A percentile compares a stretch with the other conserved stretches of the same genome.
These are phyloP conservation scores for Penicillium paradoxum DNA, from an alignment of 495 filamentous ascomycete species.

Conservation along the genomic window DNA sequence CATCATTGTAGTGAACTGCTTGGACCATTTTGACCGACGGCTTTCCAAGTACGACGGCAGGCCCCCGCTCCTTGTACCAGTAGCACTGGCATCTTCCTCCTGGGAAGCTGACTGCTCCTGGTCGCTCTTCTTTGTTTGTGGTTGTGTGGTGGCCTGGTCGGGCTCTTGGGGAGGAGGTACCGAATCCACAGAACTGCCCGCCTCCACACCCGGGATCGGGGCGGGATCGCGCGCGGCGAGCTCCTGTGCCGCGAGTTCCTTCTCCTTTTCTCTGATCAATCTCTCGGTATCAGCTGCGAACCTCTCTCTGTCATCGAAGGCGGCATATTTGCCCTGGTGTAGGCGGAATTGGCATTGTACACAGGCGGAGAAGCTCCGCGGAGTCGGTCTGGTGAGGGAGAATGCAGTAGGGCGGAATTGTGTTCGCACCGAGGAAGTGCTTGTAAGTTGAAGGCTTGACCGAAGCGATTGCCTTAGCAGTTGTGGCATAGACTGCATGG, in stretches of 20 bases:
- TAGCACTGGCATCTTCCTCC: background rate
- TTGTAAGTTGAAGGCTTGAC: conserved; percentile 24
- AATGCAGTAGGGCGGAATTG: conserved; percentile 23
- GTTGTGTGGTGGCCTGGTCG: conserved; percentile 4
- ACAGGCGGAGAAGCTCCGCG: conserved; percentile 35
- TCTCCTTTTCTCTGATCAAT: conserved; percentile 5
- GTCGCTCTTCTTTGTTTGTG: conserved; percentile 4
- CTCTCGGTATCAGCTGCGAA: conserved; percentile 16
- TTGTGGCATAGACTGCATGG: conserved; percentile 44
- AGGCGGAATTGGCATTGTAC: conserved; percentile 38
- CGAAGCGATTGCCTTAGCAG: conserved; percentile 38
- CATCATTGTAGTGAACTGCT: conserved; percentile 73
- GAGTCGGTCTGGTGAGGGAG: conserved; percentile 13
- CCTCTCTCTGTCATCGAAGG: conserved; percentile 24
- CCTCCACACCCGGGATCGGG: conserved; percentile 16
- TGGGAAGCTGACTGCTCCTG: conserved; percentile 7
- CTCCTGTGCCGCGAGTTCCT: conserved; percentile 11
- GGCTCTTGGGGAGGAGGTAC: conserved; percentile 10
- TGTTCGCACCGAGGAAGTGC: conserved; percentile 15
- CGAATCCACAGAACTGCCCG: conserved; percentile 16
- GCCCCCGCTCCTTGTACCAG: conserved; percentile 18
- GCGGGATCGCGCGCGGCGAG: conserved; percentile 15
- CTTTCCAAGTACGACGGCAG: conserved; percentile 76
- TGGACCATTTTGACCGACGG: conserved; percentile 65
- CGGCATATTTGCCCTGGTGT: conserved; percentile 14